Base-by-base conservation (phyloP, 768 basidiomycete genomes). In the Suillus ampliporus region DNA sequence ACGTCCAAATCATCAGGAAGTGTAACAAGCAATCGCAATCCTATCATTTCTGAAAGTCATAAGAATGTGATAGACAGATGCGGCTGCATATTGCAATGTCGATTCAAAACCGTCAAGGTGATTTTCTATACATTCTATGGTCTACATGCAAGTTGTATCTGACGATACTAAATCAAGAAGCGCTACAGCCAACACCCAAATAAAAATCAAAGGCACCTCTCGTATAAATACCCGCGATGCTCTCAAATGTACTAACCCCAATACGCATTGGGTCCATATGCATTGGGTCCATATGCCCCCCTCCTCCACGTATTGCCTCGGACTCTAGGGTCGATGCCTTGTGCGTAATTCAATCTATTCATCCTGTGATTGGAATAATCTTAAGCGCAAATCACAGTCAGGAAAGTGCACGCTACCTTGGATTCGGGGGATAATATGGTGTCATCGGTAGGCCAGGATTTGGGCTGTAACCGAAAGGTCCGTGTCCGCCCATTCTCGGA, bases 351-450 rank as follows among this genome's bases (percentile, higher is more conserved):
- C 19, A 11, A 10, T 26, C 37, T 40, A 28, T 40, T 19, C 26
- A 19, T 7, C 26, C 54, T 56, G 26, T 56, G 23, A 19, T 40
- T 19, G 17, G 10, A 38, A 40, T 19, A 3, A 26, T 40, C 17
- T 26, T 40, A 15, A 56, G 38, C 26, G 11, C 11, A 28, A 19
- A 14, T 17, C 11, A 40, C 38, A 40, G 38, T 17, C 26, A 40
- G 17, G 11, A 40, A 56, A 15, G 26, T 6, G 38, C 17, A 40
- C 38, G 54, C 38, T 56, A 56, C 54, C 54, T 56, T 56, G 38
- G 38, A 17, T 28, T 23, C 17, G 10, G 17, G 10, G 37, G 38
- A 26, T 4, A 11, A 28, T 28, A 48, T 13, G 14, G 47, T 17
- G 6, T 17, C 47, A 15, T 26, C 11, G 47, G 47, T 48, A 28